A percentile compares a stretch with the other conserved stretches of the same genome.
Evolutionary conservation across 129 eudicot genomes (phyloP).

Genomic region (Ambrosia artemisiifolia): DNA sequence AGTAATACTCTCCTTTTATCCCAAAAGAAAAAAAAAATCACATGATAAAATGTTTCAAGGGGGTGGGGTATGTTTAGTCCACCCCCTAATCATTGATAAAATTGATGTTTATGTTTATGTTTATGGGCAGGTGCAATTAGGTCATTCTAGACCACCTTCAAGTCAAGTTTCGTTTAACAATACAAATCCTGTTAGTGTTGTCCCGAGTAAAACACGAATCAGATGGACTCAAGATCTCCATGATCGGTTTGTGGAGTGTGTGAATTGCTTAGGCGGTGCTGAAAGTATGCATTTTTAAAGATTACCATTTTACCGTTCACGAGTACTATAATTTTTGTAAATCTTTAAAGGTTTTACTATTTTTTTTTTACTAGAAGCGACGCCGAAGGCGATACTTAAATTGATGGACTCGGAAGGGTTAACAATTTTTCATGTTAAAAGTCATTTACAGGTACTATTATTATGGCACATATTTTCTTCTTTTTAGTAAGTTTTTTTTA

Average conservation of each 20-base stretch:
- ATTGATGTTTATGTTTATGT: neutral
- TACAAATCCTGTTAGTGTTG: slow-evolving; percentile 29
- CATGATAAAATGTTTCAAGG: too few species aligned
- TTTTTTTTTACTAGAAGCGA: slow-evolving; percentile 61
- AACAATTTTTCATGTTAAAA: slow-evolving; percentile 91
- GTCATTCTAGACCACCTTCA: slow-evolving; percentile 30
- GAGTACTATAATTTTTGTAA: neutral
- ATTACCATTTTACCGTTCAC: slow-evolving; percentile 1
- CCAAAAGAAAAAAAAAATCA: too few species aligned
- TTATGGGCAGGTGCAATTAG: slow-evolving; percentile 26
- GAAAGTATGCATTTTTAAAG: slow-evolving; percentile 53
- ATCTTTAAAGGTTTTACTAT: neutral
- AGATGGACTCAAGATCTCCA: slow-evolving; percentile 98
- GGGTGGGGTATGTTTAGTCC: too few species aligned
- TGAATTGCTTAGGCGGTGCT: slow-evolving; percentile 80
- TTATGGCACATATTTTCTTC: neutral
- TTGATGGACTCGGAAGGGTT: slow-evolving; percentile 85
- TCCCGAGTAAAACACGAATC: slow-evolving; percentile 76
- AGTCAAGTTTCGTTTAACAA: slow-evolving; percentile 31
- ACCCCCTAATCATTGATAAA: neutral
- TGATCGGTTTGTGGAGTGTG: slow-evolving; percentile 92
- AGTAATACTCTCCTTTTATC: too few species aligned
- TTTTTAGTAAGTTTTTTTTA: slow-evolving; percentile 1
- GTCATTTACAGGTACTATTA: slow-evolving; percentile 79
- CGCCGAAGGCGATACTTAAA: slow-evolving; percentile 86